Evolutionary conservation across 495 filamentous ascomycete species (phyloP).

Genomic region (Penicillium waksmanii): DNA sequence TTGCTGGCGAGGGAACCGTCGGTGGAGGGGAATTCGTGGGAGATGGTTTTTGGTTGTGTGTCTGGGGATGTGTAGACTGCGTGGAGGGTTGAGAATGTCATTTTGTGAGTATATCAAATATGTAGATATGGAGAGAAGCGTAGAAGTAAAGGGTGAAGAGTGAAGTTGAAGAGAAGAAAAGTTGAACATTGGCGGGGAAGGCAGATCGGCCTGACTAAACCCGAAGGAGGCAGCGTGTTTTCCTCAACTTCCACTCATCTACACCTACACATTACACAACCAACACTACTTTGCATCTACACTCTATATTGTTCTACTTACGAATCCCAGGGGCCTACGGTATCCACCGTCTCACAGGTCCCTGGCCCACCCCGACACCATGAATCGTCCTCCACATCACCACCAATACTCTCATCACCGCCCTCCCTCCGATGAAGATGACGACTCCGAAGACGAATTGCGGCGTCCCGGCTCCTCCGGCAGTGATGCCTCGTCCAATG

Average conservation of each 20-base stretch:
- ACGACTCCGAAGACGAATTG: slow-evolving; percentile 43
- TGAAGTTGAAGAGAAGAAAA: not conserved
- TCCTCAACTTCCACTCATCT: too few species aligned
- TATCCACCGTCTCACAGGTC: not conserved
- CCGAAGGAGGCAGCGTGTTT: too few species aligned
- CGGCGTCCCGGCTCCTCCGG: slow-evolving; percentile 51
- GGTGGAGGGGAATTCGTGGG: slow-evolving; percentile 45
- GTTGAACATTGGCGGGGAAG: too few species aligned
- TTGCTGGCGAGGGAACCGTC: slow-evolving; percentile 52
- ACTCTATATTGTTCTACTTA: too few species aligned
- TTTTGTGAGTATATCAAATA: not conserved
- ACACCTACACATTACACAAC: too few species aligned
- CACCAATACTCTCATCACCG: slow-evolving; percentile 19
- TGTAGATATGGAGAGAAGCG: not conserved
- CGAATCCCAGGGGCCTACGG: too few species aligned
- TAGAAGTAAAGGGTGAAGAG: not conserved
- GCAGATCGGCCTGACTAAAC: slow-evolving; percentile 12
- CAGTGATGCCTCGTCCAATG: slow-evolving; percentile 58
- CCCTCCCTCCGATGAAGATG: slow-evolving; percentile 28
- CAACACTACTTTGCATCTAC: too few species aligned
- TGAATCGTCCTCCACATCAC: not conserved
- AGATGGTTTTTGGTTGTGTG: slow-evolving; percentile 39
- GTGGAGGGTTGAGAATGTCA: slow-evolving; percentile 35
- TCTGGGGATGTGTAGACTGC: slow-evolving; percentile 64
- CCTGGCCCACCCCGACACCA: not conserved